These are phyloP conservation scores for Verticillium tricorpus DNA, from an alignment of 2,329 filamentous ascomycete species.

Conservation along the genomic window DNA sequence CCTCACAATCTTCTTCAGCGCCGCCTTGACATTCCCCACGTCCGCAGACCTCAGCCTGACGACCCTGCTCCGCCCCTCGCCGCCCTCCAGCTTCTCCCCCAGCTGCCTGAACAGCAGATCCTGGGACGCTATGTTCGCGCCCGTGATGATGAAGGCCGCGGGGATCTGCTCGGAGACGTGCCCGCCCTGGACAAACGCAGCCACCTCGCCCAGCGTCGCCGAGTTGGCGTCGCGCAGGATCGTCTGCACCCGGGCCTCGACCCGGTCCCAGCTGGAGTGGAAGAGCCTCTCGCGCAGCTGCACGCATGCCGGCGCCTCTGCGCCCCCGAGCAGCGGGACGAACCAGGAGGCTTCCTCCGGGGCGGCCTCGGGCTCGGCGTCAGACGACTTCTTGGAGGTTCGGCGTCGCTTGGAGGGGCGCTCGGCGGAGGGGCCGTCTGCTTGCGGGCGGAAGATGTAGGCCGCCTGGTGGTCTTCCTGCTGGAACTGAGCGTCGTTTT, in stretches of 20 bases:
- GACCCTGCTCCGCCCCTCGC: conserved; percentile 50
- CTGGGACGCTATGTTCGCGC: conserved; percentile 74
- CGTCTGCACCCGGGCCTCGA: conserved; percentile 58
- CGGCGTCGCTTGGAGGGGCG: conserved; percentile 55
- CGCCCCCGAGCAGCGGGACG: conserved; percentile 48
- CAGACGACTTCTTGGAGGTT: conserved; percentile 34
- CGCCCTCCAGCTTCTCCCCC: conserved; percentile 46
- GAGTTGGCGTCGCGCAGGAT: conserved; percentile 58
- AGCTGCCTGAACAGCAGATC: conserved; percentile 70
- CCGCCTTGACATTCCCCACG: conserved; percentile 67
- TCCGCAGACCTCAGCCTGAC: conserved; percentile 66
- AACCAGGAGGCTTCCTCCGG: conserved; percentile 28
- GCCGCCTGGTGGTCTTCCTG: conserved; percentile 50
- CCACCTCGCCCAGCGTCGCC: conserved; percentile 54
- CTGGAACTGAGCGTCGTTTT: background rate
- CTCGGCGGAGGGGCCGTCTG: conserved; percentile 18
- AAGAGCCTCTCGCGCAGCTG: conserved; percentile 55
- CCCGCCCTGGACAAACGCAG: conserved; percentile 43
- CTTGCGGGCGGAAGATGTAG: conserved; percentile 56
- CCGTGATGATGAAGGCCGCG: conserved; percentile 69
- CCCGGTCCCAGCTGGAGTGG: conserved; percentile 57
- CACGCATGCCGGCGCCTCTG: conserved; percentile 44
- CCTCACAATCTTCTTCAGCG: conserved; percentile 68
- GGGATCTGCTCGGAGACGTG: conserved; percentile 25
- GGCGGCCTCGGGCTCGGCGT: conserved; percentile 7